Evolutionary conservation across 2,329 filamentous ascomycete genomes (phyloP).

Genomic region (Didymella sp.): DNA sequence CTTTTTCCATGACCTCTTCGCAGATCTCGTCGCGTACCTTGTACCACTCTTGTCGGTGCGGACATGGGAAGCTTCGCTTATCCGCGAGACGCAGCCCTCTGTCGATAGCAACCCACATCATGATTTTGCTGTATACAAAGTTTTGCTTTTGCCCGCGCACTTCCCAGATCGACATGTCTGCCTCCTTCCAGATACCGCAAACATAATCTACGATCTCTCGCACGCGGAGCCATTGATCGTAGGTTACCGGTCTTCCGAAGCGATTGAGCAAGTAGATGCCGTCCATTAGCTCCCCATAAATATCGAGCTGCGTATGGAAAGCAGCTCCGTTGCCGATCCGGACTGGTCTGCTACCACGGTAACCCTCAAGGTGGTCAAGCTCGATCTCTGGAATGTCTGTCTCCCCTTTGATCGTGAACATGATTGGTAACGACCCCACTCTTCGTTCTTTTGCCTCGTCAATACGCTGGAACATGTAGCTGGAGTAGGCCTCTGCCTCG

Average conservation of each 20-base stretch:
- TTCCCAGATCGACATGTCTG: constrained; percentile 85
- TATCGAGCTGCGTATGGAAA: constrained; percentile 78
- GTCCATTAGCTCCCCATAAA: constrained; percentile 81
- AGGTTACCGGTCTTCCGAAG: constrained; percentile 75
- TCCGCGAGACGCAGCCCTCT: constrained; percentile 75
- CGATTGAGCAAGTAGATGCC: constrained; percentile 81
- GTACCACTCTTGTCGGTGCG: constrained; percentile 71
- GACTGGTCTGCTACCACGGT: constrained; percentile 73
- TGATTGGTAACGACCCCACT: constrained; percentile 71
- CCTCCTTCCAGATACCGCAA: constrained; percentile 68
- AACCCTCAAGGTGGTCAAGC: constrained; percentile 74
- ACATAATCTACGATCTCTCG: constrained; percentile 74
- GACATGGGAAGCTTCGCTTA: constrained; percentile 77
- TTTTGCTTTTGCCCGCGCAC: constrained; percentile 77
- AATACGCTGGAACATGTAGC: constrained; percentile 76
- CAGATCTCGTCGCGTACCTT: constrained; percentile 71
- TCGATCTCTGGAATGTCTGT: constrained; percentile 76
- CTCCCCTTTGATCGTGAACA: constrained; percentile 74
- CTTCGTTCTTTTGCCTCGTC: constrained; percentile 65
- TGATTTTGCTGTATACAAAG: constrained; percentile 82
- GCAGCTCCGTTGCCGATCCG: constrained; percentile 80
- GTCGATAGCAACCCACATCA: constrained; percentile 84
- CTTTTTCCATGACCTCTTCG: constrained; percentile 80
- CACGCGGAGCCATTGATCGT: constrained; percentile 77
- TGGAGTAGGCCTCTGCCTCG: constrained; percentile 80